These are phyloP conservation scores for Dianthus caryophyllus DNA, from an alignment of 148 eudicot species.

Conservation along the genomic window DNA sequence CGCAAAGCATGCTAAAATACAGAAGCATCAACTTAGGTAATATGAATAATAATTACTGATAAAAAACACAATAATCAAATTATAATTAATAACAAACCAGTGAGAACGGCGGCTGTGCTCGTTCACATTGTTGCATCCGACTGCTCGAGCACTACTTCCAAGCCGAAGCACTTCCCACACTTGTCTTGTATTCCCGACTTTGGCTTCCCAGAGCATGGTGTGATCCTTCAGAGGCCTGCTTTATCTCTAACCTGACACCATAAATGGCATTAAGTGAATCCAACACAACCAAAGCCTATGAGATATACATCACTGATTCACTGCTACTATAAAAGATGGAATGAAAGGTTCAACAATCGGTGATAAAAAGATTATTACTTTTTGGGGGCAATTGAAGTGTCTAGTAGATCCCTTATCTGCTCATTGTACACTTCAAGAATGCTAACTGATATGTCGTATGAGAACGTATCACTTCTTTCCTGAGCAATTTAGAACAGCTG, in stretches of 20 bases:
- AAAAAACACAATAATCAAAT: slow-evolving; percentile 4
- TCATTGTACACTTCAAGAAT: slow-evolving; percentile 96
- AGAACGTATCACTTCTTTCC: slow-evolving; percentile 60
- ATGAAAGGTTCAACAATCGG: not conserved
- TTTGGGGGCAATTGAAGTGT: slow-evolving; percentile 52
- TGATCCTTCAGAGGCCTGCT: slow-evolving; percentile 76
- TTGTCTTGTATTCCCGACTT: slow-evolving; percentile 60
- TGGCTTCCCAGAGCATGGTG: slow-evolving; percentile 92
- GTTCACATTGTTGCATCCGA: slow-evolving; percentile 92
- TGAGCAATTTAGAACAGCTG: slow-evolving; percentile 59
- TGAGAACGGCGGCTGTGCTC: slow-evolving; percentile 98
- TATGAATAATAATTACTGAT: not conserved
- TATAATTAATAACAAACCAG: slow-evolving; percentile 41
- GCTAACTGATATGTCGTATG: slow-evolving; percentile 72
- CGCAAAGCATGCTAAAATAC: slow-evolving; percentile 65
- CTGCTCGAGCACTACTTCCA: slow-evolving; percentile 88
- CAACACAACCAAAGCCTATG: not conserved
- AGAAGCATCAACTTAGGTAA: not conserved
- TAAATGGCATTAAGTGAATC: not conserved
- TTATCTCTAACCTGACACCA: slow-evolving; percentile 68
- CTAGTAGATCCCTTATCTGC: slow-evolving; percentile 84
- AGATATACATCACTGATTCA: not conserved
- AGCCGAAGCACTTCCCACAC: slow-evolving; percentile 82
- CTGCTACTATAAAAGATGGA: not conserved
- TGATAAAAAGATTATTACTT: slow-evolving; percentile 34